These are phyloP conservation scores for Apophysomyces elegans DNA, from an alignment of 371 early-diverging fungal species.

Conservation along the genomic window DNA sequence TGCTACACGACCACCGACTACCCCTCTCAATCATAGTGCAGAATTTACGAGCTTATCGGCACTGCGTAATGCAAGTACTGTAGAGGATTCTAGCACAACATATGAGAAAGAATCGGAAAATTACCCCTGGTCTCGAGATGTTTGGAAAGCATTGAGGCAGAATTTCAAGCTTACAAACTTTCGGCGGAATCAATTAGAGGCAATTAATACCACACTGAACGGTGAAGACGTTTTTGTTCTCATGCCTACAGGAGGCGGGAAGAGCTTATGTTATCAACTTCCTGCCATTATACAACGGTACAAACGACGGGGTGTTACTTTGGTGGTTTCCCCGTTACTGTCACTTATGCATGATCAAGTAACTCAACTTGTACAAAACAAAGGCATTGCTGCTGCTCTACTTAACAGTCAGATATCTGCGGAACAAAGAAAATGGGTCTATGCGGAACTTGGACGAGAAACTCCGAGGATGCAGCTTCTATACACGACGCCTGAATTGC, in stretches of 20 bases:
- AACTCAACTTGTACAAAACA: constrained; percentile 69
- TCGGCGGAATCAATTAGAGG: constrained; percentile 91
- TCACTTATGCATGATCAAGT: constrained; percentile 99
- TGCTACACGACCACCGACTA: neutral
- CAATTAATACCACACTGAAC: constrained; percentile 89
- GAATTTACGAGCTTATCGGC: neutral
- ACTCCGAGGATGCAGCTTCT: constrained; percentile 63
- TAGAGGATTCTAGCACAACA: neutral
- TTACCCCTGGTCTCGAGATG: constrained; percentile 84
- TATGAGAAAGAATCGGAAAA: neutral
- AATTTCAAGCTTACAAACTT: constrained; percentile 85
- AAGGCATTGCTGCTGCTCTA: constrained; percentile 81
- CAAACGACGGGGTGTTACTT: constrained; percentile 76
- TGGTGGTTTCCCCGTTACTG: constrained; percentile 97
- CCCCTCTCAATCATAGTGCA: neutral
- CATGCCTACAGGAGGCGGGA: constrained; percentile 99
- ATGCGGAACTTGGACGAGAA: constrained; percentile 49
- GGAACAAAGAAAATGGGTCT: constrained; percentile 62
- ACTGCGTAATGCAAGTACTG: neutral
- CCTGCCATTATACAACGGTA: constrained; percentile 80
- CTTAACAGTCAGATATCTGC: constrained; percentile 69
- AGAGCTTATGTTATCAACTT: constrained; percentile 98
- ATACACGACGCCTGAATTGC: constrained; percentile 97
- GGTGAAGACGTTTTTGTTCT: constrained; percentile 97
- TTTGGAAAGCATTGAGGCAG: constrained; percentile 69